phyloP scores from a whole-genome alignment of 257 asterid genomes.

The Salvia splendens region DNA sequence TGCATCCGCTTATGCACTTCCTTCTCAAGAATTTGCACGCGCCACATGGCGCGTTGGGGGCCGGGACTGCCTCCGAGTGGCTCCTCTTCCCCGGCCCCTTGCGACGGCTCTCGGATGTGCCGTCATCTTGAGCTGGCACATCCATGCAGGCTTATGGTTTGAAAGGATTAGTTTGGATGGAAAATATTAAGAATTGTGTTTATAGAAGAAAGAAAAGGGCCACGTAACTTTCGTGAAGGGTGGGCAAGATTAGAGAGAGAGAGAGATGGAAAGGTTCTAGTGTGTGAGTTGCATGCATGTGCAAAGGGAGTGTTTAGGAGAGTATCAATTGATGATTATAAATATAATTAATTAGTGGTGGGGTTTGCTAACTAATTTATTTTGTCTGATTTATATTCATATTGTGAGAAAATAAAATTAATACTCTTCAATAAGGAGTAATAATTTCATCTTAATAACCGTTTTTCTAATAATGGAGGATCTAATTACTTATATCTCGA shows the following conservation, averaged over 20 bases:
- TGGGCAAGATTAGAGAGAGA: slow-evolving; percentile 50
- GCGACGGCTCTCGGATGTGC: slow-evolving; percentile 40
- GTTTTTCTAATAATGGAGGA: too few species aligned
- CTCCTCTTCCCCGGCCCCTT: slow-evolving; percentile 42
- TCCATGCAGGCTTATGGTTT: slow-evolving; percentile 44
- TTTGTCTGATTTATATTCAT: background rate
- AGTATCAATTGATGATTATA: slow-evolving; percentile 2
- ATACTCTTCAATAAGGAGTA: too few species aligned
- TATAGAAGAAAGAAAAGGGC: slow-evolving; percentile 38
- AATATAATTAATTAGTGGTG: background rate
- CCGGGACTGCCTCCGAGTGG: slow-evolving; percentile 12
- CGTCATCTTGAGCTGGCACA: slow-evolving; percentile 36
- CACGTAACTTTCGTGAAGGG: slow-evolving; percentile 86
- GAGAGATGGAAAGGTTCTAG: slow-evolving; percentile 35
- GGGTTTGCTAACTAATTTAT: background rate
- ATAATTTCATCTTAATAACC: too few species aligned
- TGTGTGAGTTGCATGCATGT: slow-evolving; percentile 67
- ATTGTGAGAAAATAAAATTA: too few species aligned
- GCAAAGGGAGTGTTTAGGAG: slow-evolving; percentile 72
- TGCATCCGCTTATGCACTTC: slow-evolving; percentile 74
- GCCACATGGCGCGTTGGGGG: slow-evolving; percentile 64
- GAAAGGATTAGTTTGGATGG: slow-evolving; percentile 17
- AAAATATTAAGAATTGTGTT: slow-evolving; percentile 33
- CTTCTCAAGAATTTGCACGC: slow-evolving; percentile 96
- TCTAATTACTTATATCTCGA: too few species aligned